phyloP scores from a whole-genome alignment of 2,329 filamentous ascomycete species.

The Mycocentrospora acerina region DNA sequence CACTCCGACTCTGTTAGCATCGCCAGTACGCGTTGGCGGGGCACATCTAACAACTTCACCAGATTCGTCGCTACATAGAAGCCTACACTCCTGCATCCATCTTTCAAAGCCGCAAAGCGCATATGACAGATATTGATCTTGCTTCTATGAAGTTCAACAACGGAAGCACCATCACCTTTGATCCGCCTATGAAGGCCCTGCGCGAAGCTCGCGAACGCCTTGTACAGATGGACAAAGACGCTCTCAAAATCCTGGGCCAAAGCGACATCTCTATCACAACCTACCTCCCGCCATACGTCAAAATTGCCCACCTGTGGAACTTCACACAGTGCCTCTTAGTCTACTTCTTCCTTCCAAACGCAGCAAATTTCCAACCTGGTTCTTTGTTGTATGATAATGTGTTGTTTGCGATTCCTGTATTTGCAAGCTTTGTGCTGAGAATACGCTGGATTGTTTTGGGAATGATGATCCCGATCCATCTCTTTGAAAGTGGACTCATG shows the following conservation, averaged over 20 bases:
- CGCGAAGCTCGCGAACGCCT: conserved; percentile 69
- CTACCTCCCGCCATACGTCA: conserved; percentile 53
- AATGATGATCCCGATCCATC: conserved; percentile 65
- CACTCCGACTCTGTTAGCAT: conserved; percentile 65
- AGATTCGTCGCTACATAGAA: conserved; percentile 73
- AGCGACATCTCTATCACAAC: conserved; percentile 57
- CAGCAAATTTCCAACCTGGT: conserved; percentile 37
- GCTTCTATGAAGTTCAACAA: conserved; percentile 62
- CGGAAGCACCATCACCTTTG: conserved; percentile 60
- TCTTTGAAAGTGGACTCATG: conserved; percentile 59
- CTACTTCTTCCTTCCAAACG: conserved; percentile 31
- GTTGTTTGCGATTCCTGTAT: conserved; percentile 53
- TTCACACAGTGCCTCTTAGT: conserved; percentile 49
- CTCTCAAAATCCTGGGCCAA: conserved; percentile 62
- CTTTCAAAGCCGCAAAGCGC: conserved; percentile 57
- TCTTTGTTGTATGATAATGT: conserved; percentile 44
- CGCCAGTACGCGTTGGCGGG: neutral
- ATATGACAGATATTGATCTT: conserved; percentile 67
- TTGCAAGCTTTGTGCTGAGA: conserved; percentile 59
- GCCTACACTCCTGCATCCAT: conserved; percentile 65
- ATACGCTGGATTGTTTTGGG: conserved; percentile 61
- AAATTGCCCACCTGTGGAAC: conserved; percentile 51
- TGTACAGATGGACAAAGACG: conserved; percentile 69
- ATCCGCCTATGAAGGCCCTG: conserved; percentile 69
- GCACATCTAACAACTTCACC: conserved; percentile 9